Conservation (phyloP, 1,284 basidiomycete species). For the Ceratobasidium papillatum region DNA sequence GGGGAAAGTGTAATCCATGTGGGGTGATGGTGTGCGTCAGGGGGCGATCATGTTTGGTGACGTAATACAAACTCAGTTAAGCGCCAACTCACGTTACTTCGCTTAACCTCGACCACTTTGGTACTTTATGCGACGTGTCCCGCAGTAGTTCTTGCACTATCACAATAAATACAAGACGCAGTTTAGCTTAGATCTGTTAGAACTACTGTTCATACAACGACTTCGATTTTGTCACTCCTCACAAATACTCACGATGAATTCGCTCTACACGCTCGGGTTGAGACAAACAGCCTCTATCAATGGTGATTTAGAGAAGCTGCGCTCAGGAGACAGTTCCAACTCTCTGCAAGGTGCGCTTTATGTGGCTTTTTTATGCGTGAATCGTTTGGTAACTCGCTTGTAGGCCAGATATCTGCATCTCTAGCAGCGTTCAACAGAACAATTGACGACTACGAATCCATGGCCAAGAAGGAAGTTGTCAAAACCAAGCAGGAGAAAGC, state of each 20-base stretch:
- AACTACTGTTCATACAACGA: neutral
- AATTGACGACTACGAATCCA: slow-evolving; percentile 94
- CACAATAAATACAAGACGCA: neutral
- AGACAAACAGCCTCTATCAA: slow-evolving; percentile 90
- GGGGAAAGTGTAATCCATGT: slow-evolving; percentile 32
- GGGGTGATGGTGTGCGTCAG: neutral
- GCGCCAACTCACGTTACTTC: slow-evolving; percentile 12
- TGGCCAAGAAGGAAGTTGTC: slow-evolving; percentile 93
- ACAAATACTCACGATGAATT: slow-evolving; percentile 73
- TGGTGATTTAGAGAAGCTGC: slow-evolving; percentile 82
- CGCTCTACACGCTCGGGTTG: slow-evolving; percentile 90
- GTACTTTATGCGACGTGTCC: slow-evolving; percentile 18
- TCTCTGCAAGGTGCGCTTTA: slow-evolving; percentile 82
- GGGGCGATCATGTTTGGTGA: neutral
- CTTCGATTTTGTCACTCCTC: neutral
- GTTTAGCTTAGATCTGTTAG: neutral
- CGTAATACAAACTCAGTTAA: neutral
- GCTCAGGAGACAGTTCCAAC: slow-evolving; percentile 79
- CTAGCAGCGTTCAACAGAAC: slow-evolving; percentile 91
- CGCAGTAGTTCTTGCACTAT: neutral
- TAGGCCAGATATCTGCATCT: slow-evolving; percentile 95
- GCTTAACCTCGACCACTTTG: slow-evolving; percentile 8
- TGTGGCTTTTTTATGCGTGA: neutral
- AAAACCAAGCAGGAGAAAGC: slow-evolving; percentile 96
- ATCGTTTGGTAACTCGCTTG: slow-evolving; percentile 43